Conservation (phyloP, 768 basidiomycete species). For the Russula emetica region DNA sequence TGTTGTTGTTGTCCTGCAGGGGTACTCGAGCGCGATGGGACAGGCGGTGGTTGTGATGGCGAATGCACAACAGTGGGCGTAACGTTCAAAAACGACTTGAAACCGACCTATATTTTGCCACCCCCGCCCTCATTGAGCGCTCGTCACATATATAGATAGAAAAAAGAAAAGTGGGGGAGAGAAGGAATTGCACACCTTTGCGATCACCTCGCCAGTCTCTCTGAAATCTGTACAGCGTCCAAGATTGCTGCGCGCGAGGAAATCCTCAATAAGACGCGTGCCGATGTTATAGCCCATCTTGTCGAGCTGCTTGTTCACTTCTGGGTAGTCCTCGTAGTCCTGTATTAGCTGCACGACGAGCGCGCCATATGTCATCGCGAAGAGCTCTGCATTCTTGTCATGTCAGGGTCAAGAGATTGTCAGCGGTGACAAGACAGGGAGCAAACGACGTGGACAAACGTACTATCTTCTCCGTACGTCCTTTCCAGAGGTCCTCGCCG, state of each 20-base stretch:
- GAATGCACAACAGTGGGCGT: conserved; percentile 77
- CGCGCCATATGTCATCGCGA: conserved; percentile 94
- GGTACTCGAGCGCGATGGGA: conserved; percentile 40
- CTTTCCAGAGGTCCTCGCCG: conserved; percentile 96
- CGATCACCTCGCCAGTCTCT: conserved; percentile 92
- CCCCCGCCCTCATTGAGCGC: background rate
- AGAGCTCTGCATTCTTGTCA: conserved; percentile 93
- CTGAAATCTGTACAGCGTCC: conserved; percentile 91
- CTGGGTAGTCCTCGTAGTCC: conserved; percentile 96
- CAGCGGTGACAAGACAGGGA: conserved; percentile 22
- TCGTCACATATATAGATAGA: background rate
- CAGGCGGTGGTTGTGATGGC: conserved; percentile 38
- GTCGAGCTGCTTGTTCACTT: conserved; percentile 94
- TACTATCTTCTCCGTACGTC: conserved; percentile 91
- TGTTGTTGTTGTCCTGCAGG: conserved; percentile 37
- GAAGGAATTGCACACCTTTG: conserved; percentile 69
- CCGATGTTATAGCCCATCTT: conserved; percentile 99
- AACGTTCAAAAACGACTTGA: conserved; percentile 96
- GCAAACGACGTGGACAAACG: conserved; percentile 32
- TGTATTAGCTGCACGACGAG: conserved; percentile 98
- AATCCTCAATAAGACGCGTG: conserved; percentile 93
- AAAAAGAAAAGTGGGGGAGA: conserved; percentile 1
- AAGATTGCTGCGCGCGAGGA: conserved; percentile 86
- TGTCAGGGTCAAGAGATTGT: conserved; percentile 28
- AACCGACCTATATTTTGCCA: conserved; percentile 74